Conservation (phyloP, 305 asterid genomes). For the Solanum hybrid region DNA sequence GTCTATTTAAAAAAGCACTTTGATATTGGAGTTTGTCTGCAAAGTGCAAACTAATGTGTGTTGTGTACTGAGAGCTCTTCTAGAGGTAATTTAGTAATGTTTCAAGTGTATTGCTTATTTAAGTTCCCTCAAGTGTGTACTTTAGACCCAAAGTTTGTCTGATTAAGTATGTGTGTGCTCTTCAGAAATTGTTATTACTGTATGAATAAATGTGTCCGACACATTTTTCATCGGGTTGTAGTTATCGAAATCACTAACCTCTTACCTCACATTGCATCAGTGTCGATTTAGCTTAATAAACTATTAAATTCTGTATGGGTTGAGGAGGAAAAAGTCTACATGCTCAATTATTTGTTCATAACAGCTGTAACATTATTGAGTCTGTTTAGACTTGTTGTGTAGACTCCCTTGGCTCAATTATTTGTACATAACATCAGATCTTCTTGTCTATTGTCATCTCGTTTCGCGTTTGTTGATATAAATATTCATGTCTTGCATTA, state of each 20-base stretch:
- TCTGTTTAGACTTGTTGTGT: background rate
- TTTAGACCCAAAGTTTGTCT: background rate
- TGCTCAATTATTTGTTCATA: background rate
- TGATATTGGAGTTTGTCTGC: conserved; percentile 11
- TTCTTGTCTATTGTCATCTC: background rate
- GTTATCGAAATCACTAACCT: background rate
- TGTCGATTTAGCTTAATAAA: background rate
- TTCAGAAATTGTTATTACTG: background rate
- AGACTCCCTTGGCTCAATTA: background rate
- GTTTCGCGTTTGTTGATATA: background rate
- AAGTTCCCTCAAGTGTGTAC: conserved; percentile 8
- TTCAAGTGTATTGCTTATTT: conserved; percentile 16
- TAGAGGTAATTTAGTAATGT: conserved; percentile 10
- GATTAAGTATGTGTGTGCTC: background rate
- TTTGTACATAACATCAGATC: background rate
- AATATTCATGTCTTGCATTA: conserved; percentile 5
- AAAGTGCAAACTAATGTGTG: conserved; percentile 5
- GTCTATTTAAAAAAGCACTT: conserved; percentile 6
- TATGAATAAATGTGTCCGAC: conserved; percentile 5
- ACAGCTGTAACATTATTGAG: background rate
- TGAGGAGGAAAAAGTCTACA: background rate
- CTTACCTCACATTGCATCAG: background rate
- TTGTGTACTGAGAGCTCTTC: background rate
- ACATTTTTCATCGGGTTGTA: background rate
- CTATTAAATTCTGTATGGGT: background rate